Evolutionary conservation across 2,329 filamentous ascomycete genomes (phyloP).

Genomic region (Hypocreales sp.): DNA sequence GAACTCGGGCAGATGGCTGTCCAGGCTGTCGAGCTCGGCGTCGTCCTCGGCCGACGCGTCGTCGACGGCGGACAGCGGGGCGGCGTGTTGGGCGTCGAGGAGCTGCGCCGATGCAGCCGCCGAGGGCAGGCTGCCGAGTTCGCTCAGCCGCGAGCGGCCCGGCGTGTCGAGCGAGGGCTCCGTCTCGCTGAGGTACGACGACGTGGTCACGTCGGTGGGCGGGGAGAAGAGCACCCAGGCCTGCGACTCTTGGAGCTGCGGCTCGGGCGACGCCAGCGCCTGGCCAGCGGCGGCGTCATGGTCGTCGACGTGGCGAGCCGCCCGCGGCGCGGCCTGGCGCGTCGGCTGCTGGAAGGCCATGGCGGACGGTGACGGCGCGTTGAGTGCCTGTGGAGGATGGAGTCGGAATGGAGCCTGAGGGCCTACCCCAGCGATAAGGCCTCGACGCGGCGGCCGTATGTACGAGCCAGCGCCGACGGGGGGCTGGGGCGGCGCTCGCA

Average conservation of each 20-base stretch:
- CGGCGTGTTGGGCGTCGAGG: conserved; percentile 24
- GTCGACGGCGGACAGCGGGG: conserved; percentile 20
- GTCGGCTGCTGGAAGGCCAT: conserved; percentile 49
- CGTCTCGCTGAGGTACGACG: conserved; percentile 53
- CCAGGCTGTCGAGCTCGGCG: conserved; percentile 78
- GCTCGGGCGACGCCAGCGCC: conserved; percentile 11
- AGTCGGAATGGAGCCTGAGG: too few species aligned
- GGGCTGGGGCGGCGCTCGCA: too few species aligned
- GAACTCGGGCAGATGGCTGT: conserved; percentile 83
- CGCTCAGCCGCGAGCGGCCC: conserved; percentile 60
- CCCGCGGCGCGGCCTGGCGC: conserved; percentile 33
- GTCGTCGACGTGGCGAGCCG: conserved; percentile 18
- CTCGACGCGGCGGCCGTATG: too few species aligned
- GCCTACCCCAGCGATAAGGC: too few species aligned
- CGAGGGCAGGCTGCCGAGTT: conserved; percentile 65
- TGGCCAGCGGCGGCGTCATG: conserved; percentile 12
- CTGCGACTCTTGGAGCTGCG: conserved; percentile 52
- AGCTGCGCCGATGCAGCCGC: conserved; percentile 43
- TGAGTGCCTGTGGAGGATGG: too few species aligned
- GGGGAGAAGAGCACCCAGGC: conserved; percentile 97
- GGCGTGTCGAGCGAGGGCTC: conserved; percentile 47
- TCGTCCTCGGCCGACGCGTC: conserved; percentile 42
- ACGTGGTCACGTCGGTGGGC: conserved; percentile 44
- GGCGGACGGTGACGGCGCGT: conserved; percentile 2
- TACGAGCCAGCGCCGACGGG: too few species aligned